Evolutionary conservation across 2,329 filamentous ascomycete genomes (phyloP).

Genomic region (Juglanconis sp.): DNA sequence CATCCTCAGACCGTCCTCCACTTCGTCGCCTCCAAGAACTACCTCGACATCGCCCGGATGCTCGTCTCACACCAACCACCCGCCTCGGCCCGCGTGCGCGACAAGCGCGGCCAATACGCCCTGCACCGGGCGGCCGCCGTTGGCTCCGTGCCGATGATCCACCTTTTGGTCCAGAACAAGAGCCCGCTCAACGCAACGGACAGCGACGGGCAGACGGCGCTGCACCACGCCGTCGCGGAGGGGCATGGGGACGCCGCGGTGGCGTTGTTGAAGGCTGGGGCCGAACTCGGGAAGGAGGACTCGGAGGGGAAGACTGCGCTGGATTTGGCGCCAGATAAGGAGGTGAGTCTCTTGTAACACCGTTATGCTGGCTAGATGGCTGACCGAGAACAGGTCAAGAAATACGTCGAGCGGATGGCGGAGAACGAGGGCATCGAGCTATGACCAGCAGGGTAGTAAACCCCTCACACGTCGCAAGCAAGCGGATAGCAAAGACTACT

Average conservation of each 20-base stretch:
- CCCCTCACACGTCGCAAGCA: too few relatives aligned
- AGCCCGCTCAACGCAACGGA: constrained; percentile 86
- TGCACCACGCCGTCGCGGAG: constrained; percentile 84
- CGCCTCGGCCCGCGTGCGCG: constrained; percentile 76
- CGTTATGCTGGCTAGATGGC: constrained; percentile 14
- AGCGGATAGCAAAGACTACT: neutral
- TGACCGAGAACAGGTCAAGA: constrained; percentile 54
- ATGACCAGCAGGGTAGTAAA: constrained; percentile 17
- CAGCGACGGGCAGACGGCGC: constrained; percentile 75
- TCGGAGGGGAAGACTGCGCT: constrained; percentile 68
- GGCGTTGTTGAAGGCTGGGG: constrained; percentile 77
- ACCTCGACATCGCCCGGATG: constrained; percentile 74
- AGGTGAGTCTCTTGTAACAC: constrained; percentile 49
- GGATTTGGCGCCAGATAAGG: constrained; percentile 80
- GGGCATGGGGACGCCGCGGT: constrained; percentile 78
- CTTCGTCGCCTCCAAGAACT: constrained; percentile 86
- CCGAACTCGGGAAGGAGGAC: constrained; percentile 76
- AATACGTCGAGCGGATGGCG: constrained; percentile 73
- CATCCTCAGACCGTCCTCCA: constrained; percentile 74
- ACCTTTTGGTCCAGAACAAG: constrained; percentile 69
- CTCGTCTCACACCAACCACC: constrained; percentile 68
- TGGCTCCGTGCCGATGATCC: constrained; percentile 84
- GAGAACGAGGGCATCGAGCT: constrained; percentile 80
- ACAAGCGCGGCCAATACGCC: constrained; percentile 83
- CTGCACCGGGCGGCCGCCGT: constrained; percentile 89